Percentiles rank a stretch among this genome's conserved stretches.
Evolutionary conservation across 139 green algal species (phyloP).

Genomic region (Mesotaenium endlicherianum): DNA sequence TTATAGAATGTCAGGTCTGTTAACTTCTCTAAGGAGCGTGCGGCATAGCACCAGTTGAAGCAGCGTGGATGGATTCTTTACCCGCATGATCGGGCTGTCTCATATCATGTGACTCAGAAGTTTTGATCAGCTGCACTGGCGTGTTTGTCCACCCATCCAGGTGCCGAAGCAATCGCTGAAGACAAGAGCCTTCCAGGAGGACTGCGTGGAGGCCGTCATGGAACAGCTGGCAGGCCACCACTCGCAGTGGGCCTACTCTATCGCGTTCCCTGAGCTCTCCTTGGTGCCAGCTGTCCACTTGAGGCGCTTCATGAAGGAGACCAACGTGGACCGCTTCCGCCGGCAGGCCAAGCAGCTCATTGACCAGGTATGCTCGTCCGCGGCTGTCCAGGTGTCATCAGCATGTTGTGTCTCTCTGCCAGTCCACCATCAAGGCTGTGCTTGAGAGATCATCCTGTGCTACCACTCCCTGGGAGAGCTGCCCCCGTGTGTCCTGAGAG

Average conservation of each 20-base stretch:
- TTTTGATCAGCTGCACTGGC: too few relatives aligned
- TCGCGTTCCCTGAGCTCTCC: conserved; percentile 86
- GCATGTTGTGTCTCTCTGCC: background rate
- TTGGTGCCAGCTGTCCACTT: conserved; percentile 62
- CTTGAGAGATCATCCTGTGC: background rate
- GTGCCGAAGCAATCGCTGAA: conserved; percentile 11
- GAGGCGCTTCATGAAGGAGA: conserved; percentile 74
- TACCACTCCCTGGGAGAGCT: background rate
- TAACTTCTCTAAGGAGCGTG: too few relatives aligned
- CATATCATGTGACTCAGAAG: too few relatives aligned
- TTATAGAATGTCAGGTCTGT: too few relatives aligned
- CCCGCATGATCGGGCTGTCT: too few relatives aligned
- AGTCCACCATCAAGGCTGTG: background rate
- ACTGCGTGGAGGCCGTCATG: conserved; percentile 72
- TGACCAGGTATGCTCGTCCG: conserved; percentile 15
- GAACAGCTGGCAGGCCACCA: conserved; percentile 81
- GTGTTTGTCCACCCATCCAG: too few relatives aligned
- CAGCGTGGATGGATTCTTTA: too few relatives aligned
- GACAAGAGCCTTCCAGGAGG: conserved; percentile 67
- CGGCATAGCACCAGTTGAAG: too few relatives aligned
- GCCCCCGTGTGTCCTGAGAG: background rate
- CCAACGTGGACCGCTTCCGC: conserved; percentile 75
- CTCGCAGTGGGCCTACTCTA: conserved; percentile 69
- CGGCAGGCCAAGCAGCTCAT: conserved; percentile 34
- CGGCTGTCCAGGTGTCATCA: background rate